Evolutionary conservation across 257 asterid genomes (phyloP), one percentile per base, ranked within the genome.

Genomic region (Verbascum thapsus): DNA sequence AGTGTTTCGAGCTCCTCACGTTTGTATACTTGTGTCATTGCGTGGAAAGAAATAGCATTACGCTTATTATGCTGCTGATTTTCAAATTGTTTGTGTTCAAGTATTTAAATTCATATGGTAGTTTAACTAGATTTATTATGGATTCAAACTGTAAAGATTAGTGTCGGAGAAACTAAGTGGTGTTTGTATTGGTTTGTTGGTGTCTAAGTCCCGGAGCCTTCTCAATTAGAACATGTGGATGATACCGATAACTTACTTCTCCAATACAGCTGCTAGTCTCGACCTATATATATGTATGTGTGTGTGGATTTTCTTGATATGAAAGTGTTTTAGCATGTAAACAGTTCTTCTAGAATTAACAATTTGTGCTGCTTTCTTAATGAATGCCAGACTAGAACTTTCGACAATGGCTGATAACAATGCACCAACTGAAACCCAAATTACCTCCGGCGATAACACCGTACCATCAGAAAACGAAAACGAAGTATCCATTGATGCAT

Each of bases 401-500:
- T 35, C 7, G 41, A 51, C 44, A 63, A 85, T 85, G 92, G 86
- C 83, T 41, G 82, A 67, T 40, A 58, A 61, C 38, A 77, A 63
- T 51, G 48, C 53, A 40, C 60, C 74, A 47, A 61, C 58, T 16
- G 78, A 71, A 53, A 74, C 65, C 70, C 67, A 41, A 8, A 57
- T 56, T 20, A 22, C 74, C 16, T 70, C 76, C 1, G 59, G 63
- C 22, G 81, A 80, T 32, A 51, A 55, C 49, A 72, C 13, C 62
- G 52, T 11, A 47, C 22, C 72, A 48, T 39, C 84, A 3, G 86
- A 74, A 67, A 81, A 64, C 26, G 83, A 81, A 53, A 78, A 70
- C 6, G 87, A 80, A 8, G 40, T 53, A 10, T 66, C 87, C 38
- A 72, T 81, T 42, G 91, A 76, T 59, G 72, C 83, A 42, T 71